Percentiles rank a stretch among this genome's conserved stretches.
phyloP scores from a whole-genome alignment of 2,329 filamentous ascomycete species.

The Cladosporium velox region DNA sequence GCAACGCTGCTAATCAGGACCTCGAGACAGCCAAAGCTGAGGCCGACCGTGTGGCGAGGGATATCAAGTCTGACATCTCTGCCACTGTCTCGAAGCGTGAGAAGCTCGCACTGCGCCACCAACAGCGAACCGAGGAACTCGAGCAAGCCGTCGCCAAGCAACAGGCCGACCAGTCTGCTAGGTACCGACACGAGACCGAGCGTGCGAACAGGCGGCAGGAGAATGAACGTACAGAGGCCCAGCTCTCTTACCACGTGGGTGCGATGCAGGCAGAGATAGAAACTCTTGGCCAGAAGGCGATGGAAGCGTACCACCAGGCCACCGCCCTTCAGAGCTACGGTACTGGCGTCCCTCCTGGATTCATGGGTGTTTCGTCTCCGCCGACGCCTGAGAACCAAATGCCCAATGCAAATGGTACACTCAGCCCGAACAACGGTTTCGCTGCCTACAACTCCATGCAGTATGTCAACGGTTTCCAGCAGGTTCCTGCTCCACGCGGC shows the following conservation, averaged over 20 bases:
- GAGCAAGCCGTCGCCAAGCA: constrained; percentile 71
- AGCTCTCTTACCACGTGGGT: constrained; percentile 42
- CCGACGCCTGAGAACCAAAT: constrained; percentile 63
- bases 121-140: constrained; percentile 72
- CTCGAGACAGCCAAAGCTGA: constrained; percentile 64
- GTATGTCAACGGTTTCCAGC: constrained; percentile 22
- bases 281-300: constrained; percentile 43
- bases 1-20: constrained; percentile 54
- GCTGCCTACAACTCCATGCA: constrained; percentile 20
- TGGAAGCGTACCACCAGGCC: constrained; percentile 43
- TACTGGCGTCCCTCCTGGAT: constrained; percentile 25
- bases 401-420: constrained; percentile 50
- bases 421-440: constrained; percentile 27
- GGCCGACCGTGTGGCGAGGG: constrained; percentile 64
- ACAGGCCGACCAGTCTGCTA: constrained; percentile 49
- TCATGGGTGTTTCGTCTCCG: constrained; percentile 40
- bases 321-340: constrained; percentile 33
- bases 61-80: constrained; percentile 64
- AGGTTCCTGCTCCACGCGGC: constrained; percentile 38
- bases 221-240: constrained; percentile 43
- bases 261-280: constrained; percentile 41
- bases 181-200: constrained; percentile 37
- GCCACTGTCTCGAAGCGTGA: constrained; percentile 68
- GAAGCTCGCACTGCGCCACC: constrained; percentile 69
- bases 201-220: constrained; percentile 30